Evolutionary conservation across 129 eudicot species (phyloP), one percentile per base, ranked within the genome.

Genomic region (Sambucus nigra): DNA sequence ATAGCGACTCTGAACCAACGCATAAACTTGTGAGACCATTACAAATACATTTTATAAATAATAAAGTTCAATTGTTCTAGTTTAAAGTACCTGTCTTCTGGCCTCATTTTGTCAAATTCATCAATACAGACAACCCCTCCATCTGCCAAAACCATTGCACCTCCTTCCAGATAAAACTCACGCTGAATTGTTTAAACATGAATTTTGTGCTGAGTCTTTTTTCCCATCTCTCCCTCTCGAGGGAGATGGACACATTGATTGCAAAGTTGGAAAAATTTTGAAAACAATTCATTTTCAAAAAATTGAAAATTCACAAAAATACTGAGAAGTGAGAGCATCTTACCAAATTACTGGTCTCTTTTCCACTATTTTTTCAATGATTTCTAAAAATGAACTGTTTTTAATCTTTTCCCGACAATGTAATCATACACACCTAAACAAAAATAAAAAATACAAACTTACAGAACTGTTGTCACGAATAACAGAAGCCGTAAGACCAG

Each of bases 51-150:
- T n/a, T n/a, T n/a, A n/a, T n/a, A n/a, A n/a, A n/a, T n/a, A n/a
- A n/a, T n/a, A n/a, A n/a, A n/a, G n/a, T n/a, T n/a, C n/a, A n/a
- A n/a, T n/a, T n/a, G n/a, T n/a, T n/a, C n/a, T n/a, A n/a, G n/a
- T n/a, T n/a, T n/a, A n/a, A n/a, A n/a, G n/a, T 66, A 92, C 99
- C 99, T 92, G 83, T 92, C 99, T 66, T 92, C 99, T 60, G 96
- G 63, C 68, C 99, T 92, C 99, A 92, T 92, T 69, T 92, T 92
- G 72, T 92, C 99, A 44, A 92, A 92, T 51, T 92, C 99, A 68
- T 92, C 99, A 27, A 92, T 92, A 76, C 99, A 92, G 55, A 92
- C 99, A 60, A 92, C 99, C 25, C 99, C 99, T 5, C 99, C 99
- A 82, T 86, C 99, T 31, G 99, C 99, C 74, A 92, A 71, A 56